Base-by-base conservation (phyloP, 495 filamentous ascomycete genomes). In the Daldinia bambusicola region DNA sequence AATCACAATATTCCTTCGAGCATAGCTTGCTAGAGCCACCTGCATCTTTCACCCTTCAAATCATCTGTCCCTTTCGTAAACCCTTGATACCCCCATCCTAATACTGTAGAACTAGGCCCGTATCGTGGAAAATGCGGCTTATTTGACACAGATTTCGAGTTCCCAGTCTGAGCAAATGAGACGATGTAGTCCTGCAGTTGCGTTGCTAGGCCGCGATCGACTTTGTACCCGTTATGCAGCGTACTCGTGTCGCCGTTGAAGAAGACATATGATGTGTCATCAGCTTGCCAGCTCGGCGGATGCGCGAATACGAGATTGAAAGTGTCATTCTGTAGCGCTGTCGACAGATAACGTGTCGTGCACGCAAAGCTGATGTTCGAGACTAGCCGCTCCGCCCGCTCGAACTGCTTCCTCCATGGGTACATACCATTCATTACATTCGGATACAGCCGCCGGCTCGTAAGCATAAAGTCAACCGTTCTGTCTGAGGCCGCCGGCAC, bases 271-370 rank as follows among this genome's bases (percentile, higher is more conserved):
- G 80, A 2, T 20, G 87, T 64, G 72, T 90, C 88, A 8, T 79
- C 52, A 12, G 80, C 85, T 65, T 90, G 88, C 37, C 81, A 74
- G 4, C 79, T 89, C 0, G 90, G 88, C 6, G 85, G 82, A 55
- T 91, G 80, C 69, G 80, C 84, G 76, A 92, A 92, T 14, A 84
- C 71, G 72, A 92, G 92, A 4, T 82, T 77, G 71, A 85, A 89
- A 1, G 85, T 85, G 38, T 84, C 70, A 70, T 88, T 86, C 48
- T 75, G 61, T 68, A 82, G 88, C 6, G 79, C 85, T 61, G 66
- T 66, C 53, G 75, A 74, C 6, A 89, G 69, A 60, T 78, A 81
- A 72, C 81, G 70, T 18, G 82, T 78, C 70, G 85, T 86, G 76
- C 87, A 89, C 30, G 80, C 78, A 72, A 88, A 87, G 43, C 45